These are phyloP conservation scores for Solanum hybrid DNA, from an alignment of 305 asterid genomes.

Conservation along the genomic window DNA sequence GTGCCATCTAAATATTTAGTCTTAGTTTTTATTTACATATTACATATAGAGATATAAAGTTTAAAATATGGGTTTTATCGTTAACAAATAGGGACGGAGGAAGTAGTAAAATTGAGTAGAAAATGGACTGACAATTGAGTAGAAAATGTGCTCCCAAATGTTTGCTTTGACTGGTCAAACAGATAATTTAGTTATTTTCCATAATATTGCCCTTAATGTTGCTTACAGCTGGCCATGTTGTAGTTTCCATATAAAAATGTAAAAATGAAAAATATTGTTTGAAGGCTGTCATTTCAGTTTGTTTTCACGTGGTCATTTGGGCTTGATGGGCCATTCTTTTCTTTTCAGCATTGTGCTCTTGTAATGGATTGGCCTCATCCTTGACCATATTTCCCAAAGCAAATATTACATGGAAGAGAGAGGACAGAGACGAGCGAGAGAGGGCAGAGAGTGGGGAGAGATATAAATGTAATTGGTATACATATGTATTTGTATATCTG, in stretches of 20 bases:
- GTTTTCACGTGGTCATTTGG: neutral
- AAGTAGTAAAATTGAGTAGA: neutral
- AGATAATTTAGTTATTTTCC: neutral
- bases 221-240: constrained; percentile 45
- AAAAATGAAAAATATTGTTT: neutral
- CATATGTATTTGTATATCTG: no score
- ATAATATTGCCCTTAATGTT: constrained; percentile 18
- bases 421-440: neutral
- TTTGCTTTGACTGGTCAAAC: constrained; percentile 25
- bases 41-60: neutral
- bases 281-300: neutral
- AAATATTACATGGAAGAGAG: neutral
- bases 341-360: neutral
- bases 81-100: neutral
- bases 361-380: neutral
- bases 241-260: constrained; percentile 5
- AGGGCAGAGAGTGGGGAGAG: neutral
- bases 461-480: no score
- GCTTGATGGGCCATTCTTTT: neutral
- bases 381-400: neutral
- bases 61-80: neutral
- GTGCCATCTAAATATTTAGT: neutral
- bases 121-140: neutral
- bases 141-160: neutral
- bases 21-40: neutral